Conservation (phyloP, 176 grass and related monocot species). For the Carex littledalei region DNA sequence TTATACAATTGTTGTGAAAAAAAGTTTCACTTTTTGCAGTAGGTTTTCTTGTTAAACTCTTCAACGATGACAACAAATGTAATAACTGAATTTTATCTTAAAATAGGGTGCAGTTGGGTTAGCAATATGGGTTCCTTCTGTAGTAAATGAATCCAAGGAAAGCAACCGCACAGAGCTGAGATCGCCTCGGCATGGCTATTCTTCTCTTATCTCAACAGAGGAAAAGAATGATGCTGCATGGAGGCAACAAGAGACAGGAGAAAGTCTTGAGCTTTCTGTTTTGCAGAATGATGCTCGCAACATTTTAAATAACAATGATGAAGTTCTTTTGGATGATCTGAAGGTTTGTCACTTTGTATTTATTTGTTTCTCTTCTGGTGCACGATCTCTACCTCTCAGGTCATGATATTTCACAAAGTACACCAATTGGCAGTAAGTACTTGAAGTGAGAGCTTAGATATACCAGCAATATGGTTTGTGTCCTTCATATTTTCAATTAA, state of each 20-base stretch:
- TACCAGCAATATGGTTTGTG: background rate
- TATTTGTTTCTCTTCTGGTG: background rate
- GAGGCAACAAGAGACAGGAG: constrained; percentile 30
- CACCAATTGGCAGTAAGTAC: constrained; percentile 4
- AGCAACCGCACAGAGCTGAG: constrained; percentile 33
- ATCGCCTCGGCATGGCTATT: constrained; percentile 53
- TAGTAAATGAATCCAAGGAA: constrained; percentile 70
- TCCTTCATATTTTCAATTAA: background rate
- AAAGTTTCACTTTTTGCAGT: background rate
- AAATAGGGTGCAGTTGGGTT: constrained; percentile 91
- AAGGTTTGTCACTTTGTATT: constrained; percentile 52
- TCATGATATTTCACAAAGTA: background rate
- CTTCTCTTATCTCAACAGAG: constrained; percentile 49
- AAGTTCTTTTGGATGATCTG: constrained; percentile 85
- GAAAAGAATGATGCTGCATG: constrained; percentile 34
- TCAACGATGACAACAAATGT: background rate
- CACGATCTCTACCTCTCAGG: background rate
- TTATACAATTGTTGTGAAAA: background rate
- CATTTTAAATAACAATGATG: constrained; percentile 44
- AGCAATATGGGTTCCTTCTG: constrained; percentile 99
- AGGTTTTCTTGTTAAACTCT: background rate
- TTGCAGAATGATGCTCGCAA: constrained; percentile 41
- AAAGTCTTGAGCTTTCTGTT: constrained; percentile 54
- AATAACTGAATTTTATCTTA: constrained; percentile 14
- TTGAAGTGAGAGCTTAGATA: background rate